Percentiles rank a stretch among this genome's conserved stretches.
These are phyloP conservation scores for Stromatinia cepivora DNA, from an alignment of 2,329 filamentous ascomycete genomes.

Conservation along the genomic window DNA sequence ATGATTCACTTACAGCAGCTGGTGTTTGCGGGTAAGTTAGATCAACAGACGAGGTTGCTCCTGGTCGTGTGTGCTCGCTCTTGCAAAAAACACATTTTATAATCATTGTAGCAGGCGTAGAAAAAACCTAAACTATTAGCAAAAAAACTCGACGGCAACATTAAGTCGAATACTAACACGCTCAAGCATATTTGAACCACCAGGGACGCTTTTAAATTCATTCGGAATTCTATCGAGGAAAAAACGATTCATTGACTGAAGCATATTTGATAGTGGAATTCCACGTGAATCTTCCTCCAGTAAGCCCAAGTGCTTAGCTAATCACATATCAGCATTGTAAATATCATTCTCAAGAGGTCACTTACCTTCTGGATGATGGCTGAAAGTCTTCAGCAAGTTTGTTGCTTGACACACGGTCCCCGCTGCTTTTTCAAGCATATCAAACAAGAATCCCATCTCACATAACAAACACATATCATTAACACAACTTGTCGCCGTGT, in stretches of 20 bases:
- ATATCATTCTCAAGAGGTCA: neutral
- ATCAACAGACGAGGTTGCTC: constrained; percentile 80
- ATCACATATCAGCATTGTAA: constrained; percentile 29
- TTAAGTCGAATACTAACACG: constrained; percentile 49
- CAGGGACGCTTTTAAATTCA: constrained; percentile 70
- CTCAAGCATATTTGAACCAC: constrained; percentile 66
- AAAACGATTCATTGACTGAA: constrained; percentile 84
- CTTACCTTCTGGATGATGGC: constrained; percentile 73
- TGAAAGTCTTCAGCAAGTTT: constrained; percentile 88
- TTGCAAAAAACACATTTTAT: constrained; percentile 86
- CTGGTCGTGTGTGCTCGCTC: constrained; percentile 79
- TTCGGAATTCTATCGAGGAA: constrained; percentile 76
- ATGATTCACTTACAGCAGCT: constrained; percentile 30
- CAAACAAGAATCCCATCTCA: constrained; percentile 92
- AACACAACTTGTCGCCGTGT: constrained; percentile 82
- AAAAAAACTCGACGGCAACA: constrained; percentile 12
- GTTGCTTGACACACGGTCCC: constrained; percentile 95
- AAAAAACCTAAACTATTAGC: constrained; percentile 53
- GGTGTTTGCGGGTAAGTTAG: constrained; percentile 68
- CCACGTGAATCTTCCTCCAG: constrained; percentile 80
- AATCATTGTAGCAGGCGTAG: constrained; percentile 67
- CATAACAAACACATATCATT: constrained; percentile 85
- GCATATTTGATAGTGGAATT: constrained; percentile 73
- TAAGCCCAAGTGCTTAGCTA: constrained; percentile 72
- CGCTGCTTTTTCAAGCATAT: constrained; percentile 96